Conservation (phyloP, 495 filamentous ascomycete species). For the Pyrenula aspistea region DNA sequence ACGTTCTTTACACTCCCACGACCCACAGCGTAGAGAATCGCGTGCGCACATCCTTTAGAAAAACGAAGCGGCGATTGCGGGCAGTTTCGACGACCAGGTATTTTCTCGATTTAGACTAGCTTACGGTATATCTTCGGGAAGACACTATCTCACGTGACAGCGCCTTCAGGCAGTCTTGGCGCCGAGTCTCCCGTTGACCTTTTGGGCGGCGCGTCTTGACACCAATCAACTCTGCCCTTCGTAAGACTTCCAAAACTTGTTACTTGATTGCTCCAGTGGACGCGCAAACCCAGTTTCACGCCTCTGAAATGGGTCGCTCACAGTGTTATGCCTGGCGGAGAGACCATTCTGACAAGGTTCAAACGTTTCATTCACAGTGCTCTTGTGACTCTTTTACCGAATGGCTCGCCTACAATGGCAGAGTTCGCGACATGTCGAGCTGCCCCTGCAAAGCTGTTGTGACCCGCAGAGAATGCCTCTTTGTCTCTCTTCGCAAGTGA, state of each 20-base stretch:
- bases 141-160: slow-evolving; percentile 5
- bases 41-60: no score
- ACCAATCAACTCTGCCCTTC: not conserved
- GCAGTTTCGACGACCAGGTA: not conserved
- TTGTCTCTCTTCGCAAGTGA: no score
- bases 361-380: no score
- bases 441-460: not conserved
- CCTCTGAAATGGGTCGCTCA: not conserved
- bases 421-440: not conserved
- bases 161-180: slow-evolving; percentile 3
- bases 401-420: not conserved
- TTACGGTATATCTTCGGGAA: slow-evolving; percentile 12
- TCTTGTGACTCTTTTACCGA: not conserved
- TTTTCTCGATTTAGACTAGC: slow-evolving; percentile 16
- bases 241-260: not conserved
- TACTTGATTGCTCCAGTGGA: not conserved
- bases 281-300: not conserved
- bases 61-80: no score
- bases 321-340: not conserved
- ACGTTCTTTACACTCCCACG: no score
- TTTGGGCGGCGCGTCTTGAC: not conserved
- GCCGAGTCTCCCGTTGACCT: not conserved
- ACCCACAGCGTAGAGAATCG: no score
- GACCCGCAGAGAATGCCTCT: no score
- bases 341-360: no score